Base-by-base conservation (phyloP, 2,329 filamentous ascomycete genomes). In the Clonostachys byssicola region DNA sequence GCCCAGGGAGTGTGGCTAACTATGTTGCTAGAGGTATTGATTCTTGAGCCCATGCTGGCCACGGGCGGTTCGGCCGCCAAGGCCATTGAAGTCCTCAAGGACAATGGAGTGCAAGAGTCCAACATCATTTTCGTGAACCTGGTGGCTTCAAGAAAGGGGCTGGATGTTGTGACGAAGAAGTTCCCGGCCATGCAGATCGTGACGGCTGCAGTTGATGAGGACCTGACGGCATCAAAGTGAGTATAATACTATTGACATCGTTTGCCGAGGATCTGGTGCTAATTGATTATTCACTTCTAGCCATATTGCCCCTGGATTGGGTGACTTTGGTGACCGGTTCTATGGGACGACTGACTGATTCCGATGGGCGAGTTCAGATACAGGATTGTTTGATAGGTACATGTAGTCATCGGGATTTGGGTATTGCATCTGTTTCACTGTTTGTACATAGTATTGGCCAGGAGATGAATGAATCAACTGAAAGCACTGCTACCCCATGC, bases 261-360 rank as follows among this genome's bases (percentile, higher is more conserved):
- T 3, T 10, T 30, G 23, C 8, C 23, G 23, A 30, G 23, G 23
- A 30, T 30, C 23, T 30, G 8, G 23, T 30, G 23, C 23, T 30
- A 10, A 17, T 4, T 17, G 10, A 16, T 12, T 12, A 20, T 30
- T 43, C 38, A 18, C n/a, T 14, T 18, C 5, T 18, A 67, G 63
- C 40, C 63, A 64, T 47, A 66, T 67, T 46, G 54, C 55, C 14
- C 64, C 64, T 35, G 64, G 64, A 3, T 43, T 67, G 40, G 64
- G 64, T 13, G 64, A 67, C 43, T 67, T 67, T 48, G 64, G 64
- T 7, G 64, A 67, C 44, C 53, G 63, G 7, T 67, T 59, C 43
- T 61, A 62, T 43, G 39, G 39, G 16, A 40, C 39, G 39, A 40
- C n/a, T 16, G 17, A 16, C 17, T 40, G 17, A 40, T 10, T 12